These are phyloP conservation scores for Phlyctochytrium arcticum DNA, from an alignment of 192 early-diverging fungal species.

Conservation along the genomic window DNA sequence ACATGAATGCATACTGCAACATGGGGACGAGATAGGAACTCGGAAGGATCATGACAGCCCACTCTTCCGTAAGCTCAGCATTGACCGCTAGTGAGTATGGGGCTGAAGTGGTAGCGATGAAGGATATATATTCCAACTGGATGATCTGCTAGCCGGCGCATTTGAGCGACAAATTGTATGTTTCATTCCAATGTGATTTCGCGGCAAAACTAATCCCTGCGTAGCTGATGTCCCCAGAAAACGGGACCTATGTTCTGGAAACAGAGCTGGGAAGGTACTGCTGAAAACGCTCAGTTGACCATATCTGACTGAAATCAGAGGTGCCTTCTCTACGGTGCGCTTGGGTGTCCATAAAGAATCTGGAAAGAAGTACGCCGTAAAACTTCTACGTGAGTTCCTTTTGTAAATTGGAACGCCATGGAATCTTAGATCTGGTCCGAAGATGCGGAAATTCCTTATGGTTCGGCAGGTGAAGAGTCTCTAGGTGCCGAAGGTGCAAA, in stretches of 20 bases:
- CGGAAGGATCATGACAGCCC: not conserved
- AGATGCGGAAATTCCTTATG: too few relatives aligned
- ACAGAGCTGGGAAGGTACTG: slow-evolving; percentile 5
- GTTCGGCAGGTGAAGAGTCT: too few relatives aligned
- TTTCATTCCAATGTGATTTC: not conserved
- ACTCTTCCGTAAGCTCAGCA: not conserved
- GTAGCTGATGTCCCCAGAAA: not conserved
- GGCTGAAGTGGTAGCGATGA: not conserved
- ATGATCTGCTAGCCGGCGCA: not conserved
- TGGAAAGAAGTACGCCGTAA: slow-evolving; percentile 28
- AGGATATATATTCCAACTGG: not conserved
- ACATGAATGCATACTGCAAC: not conserved
- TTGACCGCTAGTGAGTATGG: not conserved
- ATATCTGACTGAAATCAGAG: not conserved
- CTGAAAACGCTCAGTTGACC: not conserved
- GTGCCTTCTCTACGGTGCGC: slow-evolving; percentile 28
- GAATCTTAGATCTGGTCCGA: not conserved
- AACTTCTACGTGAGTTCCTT: slow-evolving; percentile 22
- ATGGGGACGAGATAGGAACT: not conserved
- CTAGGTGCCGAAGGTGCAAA: too few relatives aligned
- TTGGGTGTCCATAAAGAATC: slow-evolving; percentile 27
- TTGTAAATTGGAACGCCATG: too few relatives aligned
- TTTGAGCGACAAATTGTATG: not conserved
- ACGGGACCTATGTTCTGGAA: not conserved
- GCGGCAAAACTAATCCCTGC: not conserved